Evolutionary conservation across 2,329 filamentous ascomycete species (phyloP), one percentile per base, ranked within the genome.

Genomic region (Sphaerulina musiva): DNA sequence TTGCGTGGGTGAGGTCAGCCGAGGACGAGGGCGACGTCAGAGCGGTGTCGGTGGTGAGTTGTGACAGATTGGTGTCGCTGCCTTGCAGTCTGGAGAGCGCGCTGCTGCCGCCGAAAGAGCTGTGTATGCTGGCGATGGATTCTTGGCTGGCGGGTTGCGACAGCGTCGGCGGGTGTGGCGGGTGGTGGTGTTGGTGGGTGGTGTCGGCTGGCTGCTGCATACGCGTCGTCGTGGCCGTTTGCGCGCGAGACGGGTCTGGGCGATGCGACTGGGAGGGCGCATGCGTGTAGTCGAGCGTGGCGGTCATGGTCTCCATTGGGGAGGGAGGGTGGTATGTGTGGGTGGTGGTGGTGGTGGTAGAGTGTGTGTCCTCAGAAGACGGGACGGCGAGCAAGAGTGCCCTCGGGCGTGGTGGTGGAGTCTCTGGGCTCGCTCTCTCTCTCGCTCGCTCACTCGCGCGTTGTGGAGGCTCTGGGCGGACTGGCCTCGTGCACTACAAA

Each of bases 131-230:
- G 17, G 59, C 50, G 53, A 64, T 59, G 9, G 64, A 66, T 48
- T 67, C 65, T 48, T 68, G 66, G 38, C 64, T 66, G 29, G 63
- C 62, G 11, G 64, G 64, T n/a, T 61, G 55, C 26, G 65, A 67
- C 39, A 64, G 53, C 17, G 57, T 56, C 40, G 55, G 60, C 31
- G 26, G 32, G 41, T 50, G 39, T 36, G 31, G 39, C 12, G 32
- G 31, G 20, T 39, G 32, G 46, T 48, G 46, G 17, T 48, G 32
- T 34, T 56, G 54, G 42, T 56, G 54, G 39, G 40, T 9, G 45
- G 49, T 48, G 51, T 48, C 47, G 50, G 48, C 46, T 38, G 38
- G 50, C 12, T 55, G 56, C 57, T 53, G 23, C 51, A 52, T 51
- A 64, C 65, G 64, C 64, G 63, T 65, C 57, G 59, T 42, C 46